Conservation (phyloP, 108 stramenopile genomes). For the Pseudonitzschia multiseries region DNA sequence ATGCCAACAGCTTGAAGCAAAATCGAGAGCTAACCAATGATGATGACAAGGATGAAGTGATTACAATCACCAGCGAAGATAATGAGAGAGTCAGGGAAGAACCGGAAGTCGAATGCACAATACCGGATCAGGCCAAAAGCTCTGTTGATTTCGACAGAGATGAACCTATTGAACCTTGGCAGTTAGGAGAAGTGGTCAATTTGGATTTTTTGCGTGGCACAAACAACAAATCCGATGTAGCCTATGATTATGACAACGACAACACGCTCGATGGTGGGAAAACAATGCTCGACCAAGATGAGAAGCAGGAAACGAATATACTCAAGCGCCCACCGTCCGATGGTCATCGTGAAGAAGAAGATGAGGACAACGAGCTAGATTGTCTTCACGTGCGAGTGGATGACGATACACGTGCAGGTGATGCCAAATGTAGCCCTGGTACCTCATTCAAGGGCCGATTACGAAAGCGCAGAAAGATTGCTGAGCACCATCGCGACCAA, state of each 20-base stretch:
- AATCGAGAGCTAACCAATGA: conserved; percentile 5
- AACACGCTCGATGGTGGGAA: background rate
- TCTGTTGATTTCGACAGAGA: conserved; percentile 5
- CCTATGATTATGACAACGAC: conserved; percentile 7
- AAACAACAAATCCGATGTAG: background rate
- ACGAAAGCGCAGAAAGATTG: conserved; percentile 21
- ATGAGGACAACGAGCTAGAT: background rate
- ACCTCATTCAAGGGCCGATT: background rate
- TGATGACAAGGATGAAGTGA: conserved; percentile 24
- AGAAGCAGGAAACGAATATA: background rate
- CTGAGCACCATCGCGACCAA: conserved; percentile 34
- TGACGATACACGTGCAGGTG: background rate
- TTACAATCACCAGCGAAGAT: conserved; percentile 43
- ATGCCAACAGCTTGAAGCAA: background rate
- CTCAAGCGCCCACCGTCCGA: background rate
- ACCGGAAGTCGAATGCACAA: background rate
- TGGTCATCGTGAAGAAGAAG: background rate
- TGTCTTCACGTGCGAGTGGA: background rate
- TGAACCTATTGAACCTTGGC: conserved; percentile 18
- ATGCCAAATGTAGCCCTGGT: background rate
- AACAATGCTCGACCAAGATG: background rate
- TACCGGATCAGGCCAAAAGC: conserved; percentile 13
- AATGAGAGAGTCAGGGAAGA: conserved; percentile 15
- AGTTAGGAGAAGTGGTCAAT: conserved; percentile 39
- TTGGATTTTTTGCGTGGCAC: conserved; percentile 25